Percentiles rank a stretch among this genome's conserved stretches.
phyloP scores from a whole-genome alignment of 78 protist species.

The Guillardia theta region DNA sequence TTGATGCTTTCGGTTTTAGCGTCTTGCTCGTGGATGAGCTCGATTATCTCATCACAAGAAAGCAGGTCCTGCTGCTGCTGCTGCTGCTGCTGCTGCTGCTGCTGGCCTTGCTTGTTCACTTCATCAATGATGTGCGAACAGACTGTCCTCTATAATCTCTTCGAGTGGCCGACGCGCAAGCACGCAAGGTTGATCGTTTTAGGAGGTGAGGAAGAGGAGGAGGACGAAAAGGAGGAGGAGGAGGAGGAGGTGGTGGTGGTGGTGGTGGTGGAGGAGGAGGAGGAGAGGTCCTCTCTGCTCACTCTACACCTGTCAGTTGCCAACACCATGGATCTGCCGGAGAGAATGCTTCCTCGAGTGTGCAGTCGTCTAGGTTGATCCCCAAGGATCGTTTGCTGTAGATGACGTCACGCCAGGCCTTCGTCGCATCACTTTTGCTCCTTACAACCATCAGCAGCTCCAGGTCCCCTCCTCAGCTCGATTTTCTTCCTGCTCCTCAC shows the following conservation, averaged over 20 bases:
- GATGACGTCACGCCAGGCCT: too few species aligned
- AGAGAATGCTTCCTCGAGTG: conserved; percentile 49
- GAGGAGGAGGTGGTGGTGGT: too few species aligned
- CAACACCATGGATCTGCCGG: conserved; percentile 72
- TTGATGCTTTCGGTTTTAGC: too few species aligned
- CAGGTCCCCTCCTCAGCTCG: too few species aligned
- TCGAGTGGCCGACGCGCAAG: conserved; percentile 75
- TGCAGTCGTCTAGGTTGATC: not conserved
- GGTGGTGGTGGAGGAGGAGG: too few species aligned
- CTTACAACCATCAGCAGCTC: too few species aligned
- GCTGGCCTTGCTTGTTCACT: not conserved
- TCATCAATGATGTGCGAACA: not conserved
- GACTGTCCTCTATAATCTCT: conserved; percentile 73
- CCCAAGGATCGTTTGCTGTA: too few species aligned
- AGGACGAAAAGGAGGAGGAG: too few species aligned
- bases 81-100: not conserved
- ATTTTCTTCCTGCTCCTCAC: too few species aligned
- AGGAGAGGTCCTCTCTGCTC: too few species aligned
- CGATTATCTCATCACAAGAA: conserved; percentile 64
- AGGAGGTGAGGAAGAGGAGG: too few species aligned
- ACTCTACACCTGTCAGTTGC: conserved; percentile 56
- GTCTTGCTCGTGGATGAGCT: conserved; percentile 72
- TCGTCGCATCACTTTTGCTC: conserved; percentile 35
- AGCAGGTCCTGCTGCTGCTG: too few species aligned
- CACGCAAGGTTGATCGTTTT: conserved; percentile 7